These are phyloP conservation scores for Deuterostichococcus epilithicus DNA, from an alignment of 139 green algal species.

Conservation along the genomic window DNA sequence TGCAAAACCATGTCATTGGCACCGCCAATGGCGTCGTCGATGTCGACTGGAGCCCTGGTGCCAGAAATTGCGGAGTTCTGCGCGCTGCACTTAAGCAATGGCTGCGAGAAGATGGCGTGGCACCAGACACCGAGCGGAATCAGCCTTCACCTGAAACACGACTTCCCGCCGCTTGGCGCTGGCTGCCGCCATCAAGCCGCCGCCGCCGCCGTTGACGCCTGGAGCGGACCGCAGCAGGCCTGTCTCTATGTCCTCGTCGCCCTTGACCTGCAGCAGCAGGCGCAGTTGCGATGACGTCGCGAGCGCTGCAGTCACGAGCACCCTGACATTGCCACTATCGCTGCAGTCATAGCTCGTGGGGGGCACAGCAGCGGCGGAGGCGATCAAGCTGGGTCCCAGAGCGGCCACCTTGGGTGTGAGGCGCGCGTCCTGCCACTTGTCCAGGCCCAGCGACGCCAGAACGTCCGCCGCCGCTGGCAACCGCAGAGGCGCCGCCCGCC, in stretches of 20 bases:
- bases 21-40: too few species aligned
- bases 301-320: too few species aligned
- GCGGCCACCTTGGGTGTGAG: background rate
- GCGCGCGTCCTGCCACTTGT: conserved; percentile 1
- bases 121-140: too few species aligned
- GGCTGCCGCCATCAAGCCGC: background rate
- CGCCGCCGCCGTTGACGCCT: background rate
- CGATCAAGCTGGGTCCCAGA: too few species aligned
- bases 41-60: too few species aligned
- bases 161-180: background rate
- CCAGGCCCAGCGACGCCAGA: conserved; percentile 18
- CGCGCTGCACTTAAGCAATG: too few species aligned
- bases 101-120: too few species aligned
- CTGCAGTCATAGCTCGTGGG: too few species aligned
- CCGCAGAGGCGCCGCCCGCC: conserved; percentile 12
- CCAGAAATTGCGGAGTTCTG: background rate
- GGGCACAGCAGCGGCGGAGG: background rate
- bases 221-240: background rate
- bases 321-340: too few species aligned
- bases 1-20: background rate
- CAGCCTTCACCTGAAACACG: background rate
- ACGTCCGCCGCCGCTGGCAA: conserved; percentile 33
- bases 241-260: background rate
- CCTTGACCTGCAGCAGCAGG: background rate
- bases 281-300: too few species aligned